These are phyloP conservation scores for Helianthus annuus DNA, from an alignment of 129 eudicot species.

Conservation along the genomic window HanXRQr2.0-SUNRISE NC_035446.2:116474219-116474718, in stretches of 20 bases:
- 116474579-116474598: neutral
- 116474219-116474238: no score
- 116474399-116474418: neutral
- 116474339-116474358: neutral
- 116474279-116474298: neutral
- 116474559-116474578: neutral
- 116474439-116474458: no score
- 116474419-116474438: neutral
- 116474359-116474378: neutral
- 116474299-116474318: neutral
- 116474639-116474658: slow-evolving; percentile 33
- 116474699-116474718: no score
- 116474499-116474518: neutral
- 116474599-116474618: neutral
- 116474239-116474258: no score
- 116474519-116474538: neutral
- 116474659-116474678: no score
- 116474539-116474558: neutral
- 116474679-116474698: no score
- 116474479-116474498: neutral
- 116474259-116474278: neutral
- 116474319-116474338: neutral
- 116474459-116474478: neutral
- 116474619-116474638: slow-evolving; percentile 30
- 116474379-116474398: slow-evolving; percentile 2